These are phyloP conservation scores for Actinomortierella ambigua DNA, from an alignment of 371 early-diverging fungal species.

Conservation along the genomic window DNA sequence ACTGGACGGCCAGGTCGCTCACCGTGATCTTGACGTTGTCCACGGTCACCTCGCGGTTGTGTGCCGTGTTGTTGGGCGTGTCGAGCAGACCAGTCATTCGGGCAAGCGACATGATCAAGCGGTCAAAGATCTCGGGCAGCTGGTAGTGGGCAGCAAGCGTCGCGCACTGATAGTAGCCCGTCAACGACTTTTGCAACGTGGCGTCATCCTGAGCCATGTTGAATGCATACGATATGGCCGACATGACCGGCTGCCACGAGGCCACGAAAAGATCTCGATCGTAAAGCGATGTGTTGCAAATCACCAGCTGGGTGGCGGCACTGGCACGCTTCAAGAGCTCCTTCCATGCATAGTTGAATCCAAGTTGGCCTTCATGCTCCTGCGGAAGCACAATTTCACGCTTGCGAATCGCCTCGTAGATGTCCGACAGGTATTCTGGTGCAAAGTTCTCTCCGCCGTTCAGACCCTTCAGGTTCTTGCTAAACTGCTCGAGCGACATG, in stretches of 20 bases:
- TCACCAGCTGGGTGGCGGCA: constrained; percentile 52
- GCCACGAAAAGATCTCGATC: constrained; percentile 70
- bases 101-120: constrained; percentile 73
- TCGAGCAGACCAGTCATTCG: constrained; percentile 79
- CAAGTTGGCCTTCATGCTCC: constrained; percentile 92
- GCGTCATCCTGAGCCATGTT: constrained; percentile 82
- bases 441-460: constrained; percentile 78
- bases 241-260: constrained; percentile 65
- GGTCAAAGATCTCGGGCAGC: constrained; percentile 78
- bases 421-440: constrained; percentile 70
- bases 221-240: constrained; percentile 77
- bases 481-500: constrained; percentile 88
- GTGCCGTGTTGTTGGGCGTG: constrained; percentile 52
- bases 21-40: constrained; percentile 71
- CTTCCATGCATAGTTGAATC: constrained; percentile 95
- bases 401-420: constrained; percentile 78
- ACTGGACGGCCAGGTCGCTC: constrained; percentile 74
- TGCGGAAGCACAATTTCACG: constrained; percentile 89
- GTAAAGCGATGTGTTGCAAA: constrained; percentile 58
- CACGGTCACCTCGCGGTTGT: constrained; percentile 65
- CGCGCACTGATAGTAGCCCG: constrained; percentile 83
- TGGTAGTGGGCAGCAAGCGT: constrained; percentile 75
- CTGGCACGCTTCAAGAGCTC: constrained; percentile 73
- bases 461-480: constrained; percentile 78
- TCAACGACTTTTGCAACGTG: constrained; percentile 79